These are phyloP conservation scores for Saturnispora galanensis DNA, from an alignment of 805 yeast genomes.

Conservation along the genomic window DNA sequence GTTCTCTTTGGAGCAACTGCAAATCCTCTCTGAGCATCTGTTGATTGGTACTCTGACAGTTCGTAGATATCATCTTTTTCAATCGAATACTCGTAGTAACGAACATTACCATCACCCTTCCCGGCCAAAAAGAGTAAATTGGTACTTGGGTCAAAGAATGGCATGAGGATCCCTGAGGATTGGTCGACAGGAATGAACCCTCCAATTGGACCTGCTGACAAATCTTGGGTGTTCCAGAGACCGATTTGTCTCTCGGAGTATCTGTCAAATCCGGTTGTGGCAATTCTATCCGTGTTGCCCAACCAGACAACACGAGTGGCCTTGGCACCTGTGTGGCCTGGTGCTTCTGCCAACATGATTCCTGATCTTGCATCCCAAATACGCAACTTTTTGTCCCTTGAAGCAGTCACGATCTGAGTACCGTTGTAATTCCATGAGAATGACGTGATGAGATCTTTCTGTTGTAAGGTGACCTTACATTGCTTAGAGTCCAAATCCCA, in stretches of 20 bases:
- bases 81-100: conserved; percentile 75
- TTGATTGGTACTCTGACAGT: conserved; percentile 80
- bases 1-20: conserved; percentile 79
- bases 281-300: conserved; percentile 74
- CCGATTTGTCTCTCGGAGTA: conserved; percentile 93
- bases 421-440: conserved; percentile 90
- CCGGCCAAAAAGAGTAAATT: conserved; percentile 84
- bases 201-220: conserved; percentile 76
- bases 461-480: conserved; percentile 63
- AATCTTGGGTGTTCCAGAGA: conserved; percentile 75
- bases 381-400: conserved; percentile 82
- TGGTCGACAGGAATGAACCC: conserved; percentile 83
- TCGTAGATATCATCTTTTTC: conserved; percentile 67
- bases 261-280: conserved; percentile 90
- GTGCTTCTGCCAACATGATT: conserved; percentile 67
- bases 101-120: conserved; percentile 95
- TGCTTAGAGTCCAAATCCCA: conserved; percentile 82
- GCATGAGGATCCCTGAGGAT: conserved; percentile 89
- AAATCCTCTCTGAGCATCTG: conserved; percentile 93
- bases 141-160: conserved; percentile 76
- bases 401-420: conserved; percentile 72
- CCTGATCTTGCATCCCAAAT: conserved; percentile 86
- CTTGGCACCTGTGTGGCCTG: conserved; percentile 90
- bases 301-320: conserved; percentile 83
- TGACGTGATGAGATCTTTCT: conserved; percentile 86